Evolutionary conservation across 2,329 filamentous ascomycete genomes (phyloP).

Genomic region (Aspergillus sp.): DNA sequence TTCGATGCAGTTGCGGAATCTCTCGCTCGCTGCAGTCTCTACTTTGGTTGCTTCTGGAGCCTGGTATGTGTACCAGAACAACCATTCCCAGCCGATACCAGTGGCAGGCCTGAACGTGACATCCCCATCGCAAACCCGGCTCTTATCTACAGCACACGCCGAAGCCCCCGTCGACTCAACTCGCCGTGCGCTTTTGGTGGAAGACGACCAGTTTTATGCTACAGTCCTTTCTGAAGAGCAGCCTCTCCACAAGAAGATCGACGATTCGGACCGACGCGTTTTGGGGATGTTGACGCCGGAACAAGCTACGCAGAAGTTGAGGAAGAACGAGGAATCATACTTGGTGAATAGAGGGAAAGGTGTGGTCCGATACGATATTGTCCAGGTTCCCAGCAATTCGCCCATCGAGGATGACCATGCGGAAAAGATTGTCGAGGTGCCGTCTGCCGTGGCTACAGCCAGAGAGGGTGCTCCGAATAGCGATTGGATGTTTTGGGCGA

Average conservation of each 20-base stretch:
- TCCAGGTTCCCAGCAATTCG: constrained; percentile 91
- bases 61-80: constrained; percentile 42
- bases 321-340: constrained; percentile 86
- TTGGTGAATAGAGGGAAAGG: constrained; percentile 80
- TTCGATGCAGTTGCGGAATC: constrained; percentile 43
- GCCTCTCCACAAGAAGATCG: constrained; percentile 78
- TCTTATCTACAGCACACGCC: constrained; percentile 22
- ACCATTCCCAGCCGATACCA: constrained; percentile 18
- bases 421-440: constrained; percentile 93
- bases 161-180: constrained; percentile 47
- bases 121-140: constrained; percentile 16
- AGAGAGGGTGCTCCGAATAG: constrained; percentile 51
- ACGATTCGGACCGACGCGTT: constrained; percentile 74
- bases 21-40: constrained; percentile 42
- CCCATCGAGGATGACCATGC: constrained; percentile 98
- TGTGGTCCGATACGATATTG: constrained; percentile 88
- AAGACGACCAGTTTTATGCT: constrained; percentile 83
- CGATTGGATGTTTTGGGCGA: constrained; percentile 99
- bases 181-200: constrained; percentile 68
- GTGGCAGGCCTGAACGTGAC: constrained; percentile 16
- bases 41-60: constrained; percentile 41
- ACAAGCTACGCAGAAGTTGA: constrained; percentile 81
- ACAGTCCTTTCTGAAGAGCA: constrained; percentile 76
- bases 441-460: constrained; percentile 50
- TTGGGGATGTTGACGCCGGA: constrained; percentile 95